A percentile compares a stretch with the other conserved stretches of the same genome.
Conservation (phyloP, 2,329 filamentous ascomycete species). For the Cryphonectria naterciae region DNA sequence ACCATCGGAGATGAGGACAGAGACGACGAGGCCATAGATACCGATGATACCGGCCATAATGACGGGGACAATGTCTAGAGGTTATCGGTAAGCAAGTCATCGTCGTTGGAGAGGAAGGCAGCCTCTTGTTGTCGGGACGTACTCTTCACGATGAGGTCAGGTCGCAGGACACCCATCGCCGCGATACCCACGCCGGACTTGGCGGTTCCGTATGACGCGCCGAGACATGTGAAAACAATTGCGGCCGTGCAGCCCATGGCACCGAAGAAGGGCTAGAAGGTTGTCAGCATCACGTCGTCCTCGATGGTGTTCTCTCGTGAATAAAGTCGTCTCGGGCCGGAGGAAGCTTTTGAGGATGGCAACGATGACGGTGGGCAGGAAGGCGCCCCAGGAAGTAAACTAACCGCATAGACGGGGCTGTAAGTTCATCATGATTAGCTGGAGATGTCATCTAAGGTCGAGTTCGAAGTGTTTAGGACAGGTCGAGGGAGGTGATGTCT, state of each 20-base stretch:
- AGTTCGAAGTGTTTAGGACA: conserved; percentile 13
- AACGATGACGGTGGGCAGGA: conserved; percentile 21
- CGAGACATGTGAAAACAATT: conserved; percentile 58
- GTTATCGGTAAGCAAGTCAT: conserved; percentile 20
- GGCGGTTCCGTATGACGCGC: conserved; percentile 67
- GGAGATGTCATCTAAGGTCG: conserved; percentile 34
- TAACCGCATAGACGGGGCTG: conserved; percentile 98
- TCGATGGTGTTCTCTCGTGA: conserved; percentile 23
- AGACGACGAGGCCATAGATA: conserved; percentile 94
- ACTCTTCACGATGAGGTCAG: conserved; percentile 99
- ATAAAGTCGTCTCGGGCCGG: conserved; percentile 31
- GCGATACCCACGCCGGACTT: conserved; percentile 99
- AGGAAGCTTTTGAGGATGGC: conserved; percentile 34
- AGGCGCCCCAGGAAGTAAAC: conserved; percentile 50
- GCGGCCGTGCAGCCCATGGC: conserved; percentile 87
- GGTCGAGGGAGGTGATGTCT: conserved; percentile 35
- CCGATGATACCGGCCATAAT: conserved; percentile 99
- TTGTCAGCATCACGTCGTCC: conserved; percentile 39
- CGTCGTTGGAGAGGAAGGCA: conserved; percentile 16
- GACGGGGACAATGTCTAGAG: conserved; percentile 93
- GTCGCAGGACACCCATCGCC: conserved; percentile 96
- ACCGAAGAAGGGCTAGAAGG: conserved; percentile 81
- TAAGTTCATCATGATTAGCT: conserved; percentile 49
- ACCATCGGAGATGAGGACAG: conserved; percentile 82
- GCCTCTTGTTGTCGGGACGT: conserved; percentile 45